Conservation (phyloP, 805 yeast genomes). For the Kuraishia borneana region DNA sequence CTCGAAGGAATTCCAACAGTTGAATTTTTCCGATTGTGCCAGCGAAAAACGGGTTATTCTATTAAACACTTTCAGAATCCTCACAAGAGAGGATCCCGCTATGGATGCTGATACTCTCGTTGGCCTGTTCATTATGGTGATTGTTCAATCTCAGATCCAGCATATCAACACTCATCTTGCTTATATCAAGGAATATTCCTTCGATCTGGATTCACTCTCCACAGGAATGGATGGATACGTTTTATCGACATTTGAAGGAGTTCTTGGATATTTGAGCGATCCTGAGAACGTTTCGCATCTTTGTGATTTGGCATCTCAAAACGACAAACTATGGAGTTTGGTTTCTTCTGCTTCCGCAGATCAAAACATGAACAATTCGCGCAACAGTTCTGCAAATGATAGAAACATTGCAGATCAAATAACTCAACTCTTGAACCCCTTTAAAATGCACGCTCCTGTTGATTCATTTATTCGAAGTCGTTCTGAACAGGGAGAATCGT, state of each 20-base stretch:
- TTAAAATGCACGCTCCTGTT: conserved; percentile 4
- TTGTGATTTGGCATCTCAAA: conserved; percentile 28
- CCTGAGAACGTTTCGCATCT: conserved; percentile 24
- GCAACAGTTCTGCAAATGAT: conserved; percentile 10
- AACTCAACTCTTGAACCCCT: conserved; percentile 6
- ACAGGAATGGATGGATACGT: conserved; percentile 67
- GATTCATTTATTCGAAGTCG: conserved; percentile 24
- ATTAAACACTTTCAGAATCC: conserved; percentile 34
- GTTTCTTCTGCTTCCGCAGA: conserved; percentile 23
- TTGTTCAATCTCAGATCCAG: conserved; percentile 48
- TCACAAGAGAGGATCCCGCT: conserved; percentile 26
- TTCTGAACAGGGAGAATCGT: conserved; percentile 57
- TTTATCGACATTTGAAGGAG: conserved; percentile 77
- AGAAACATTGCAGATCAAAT: conserved; percentile 6
- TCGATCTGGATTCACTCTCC: conserved; percentile 25
- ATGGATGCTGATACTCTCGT: conserved; percentile 79
- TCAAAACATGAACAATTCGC: conserved; percentile 8
- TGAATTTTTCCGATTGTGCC: conserved; percentile 35
- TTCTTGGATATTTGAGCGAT: conserved; percentile 48
- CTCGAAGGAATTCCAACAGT: conserved; percentile 34
- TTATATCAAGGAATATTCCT: conserved; percentile 54
- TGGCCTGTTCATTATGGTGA: conserved; percentile 60
- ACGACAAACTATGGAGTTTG: conserved; percentile 41
- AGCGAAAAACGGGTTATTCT: conserved; percentile 36
- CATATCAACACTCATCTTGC: conserved; percentile 52